Conservation (phyloP, 768 basidiomycete species). For the Paxillus rubicundulus region DNA sequence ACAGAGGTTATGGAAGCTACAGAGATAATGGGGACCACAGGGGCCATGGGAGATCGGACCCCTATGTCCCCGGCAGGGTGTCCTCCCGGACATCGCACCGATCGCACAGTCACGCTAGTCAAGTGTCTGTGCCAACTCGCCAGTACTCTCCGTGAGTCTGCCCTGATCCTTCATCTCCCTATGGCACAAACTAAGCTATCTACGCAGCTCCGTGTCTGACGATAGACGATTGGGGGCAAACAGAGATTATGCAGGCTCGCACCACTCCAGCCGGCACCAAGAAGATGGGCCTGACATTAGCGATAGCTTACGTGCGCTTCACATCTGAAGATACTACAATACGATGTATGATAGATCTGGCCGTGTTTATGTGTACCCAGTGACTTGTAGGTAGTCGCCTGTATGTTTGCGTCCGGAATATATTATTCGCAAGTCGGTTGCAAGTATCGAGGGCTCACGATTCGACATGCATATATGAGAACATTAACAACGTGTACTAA, state of each 20-base stretch:
- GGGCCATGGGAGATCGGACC: slow-evolving; percentile 12
- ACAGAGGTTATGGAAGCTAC: slow-evolving; percentile 14
- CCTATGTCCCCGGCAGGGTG: slow-evolving; percentile 16
- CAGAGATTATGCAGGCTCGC: slow-evolving; percentile 19
- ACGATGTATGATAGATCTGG: slow-evolving; percentile 6
- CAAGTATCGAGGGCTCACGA: background rate
- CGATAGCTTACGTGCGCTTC: slow-evolving; percentile 20
- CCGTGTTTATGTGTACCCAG: slow-evolving; percentile 1
- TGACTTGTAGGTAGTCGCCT: background rate
- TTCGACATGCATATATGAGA: no score
- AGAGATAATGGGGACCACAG: slow-evolving; percentile 3
- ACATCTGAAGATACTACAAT: slow-evolving; percentile 14
- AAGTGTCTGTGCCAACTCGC: slow-evolving; percentile 12
- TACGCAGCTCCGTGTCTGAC: slow-evolving; percentile 19
- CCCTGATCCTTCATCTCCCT: background rate
- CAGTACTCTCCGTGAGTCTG: slow-evolving; percentile 20
- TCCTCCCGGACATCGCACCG: slow-evolving; percentile 30
- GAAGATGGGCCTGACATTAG: slow-evolving; percentile 25
- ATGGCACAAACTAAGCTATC: slow-evolving; percentile 6
- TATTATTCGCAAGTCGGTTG: background rate
- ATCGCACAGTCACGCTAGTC: slow-evolving; percentile 17
- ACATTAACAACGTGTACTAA: background rate
- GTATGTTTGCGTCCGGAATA: background rate
- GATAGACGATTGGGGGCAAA: slow-evolving; percentile 23
- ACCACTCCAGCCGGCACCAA: slow-evolving; percentile 11